Percentiles rank a stretch among this genome's conserved stretches.
phyloP scores from a whole-genome alignment of 108 stramenopile genomes.

The Parietichytrium sp. region DNA sequence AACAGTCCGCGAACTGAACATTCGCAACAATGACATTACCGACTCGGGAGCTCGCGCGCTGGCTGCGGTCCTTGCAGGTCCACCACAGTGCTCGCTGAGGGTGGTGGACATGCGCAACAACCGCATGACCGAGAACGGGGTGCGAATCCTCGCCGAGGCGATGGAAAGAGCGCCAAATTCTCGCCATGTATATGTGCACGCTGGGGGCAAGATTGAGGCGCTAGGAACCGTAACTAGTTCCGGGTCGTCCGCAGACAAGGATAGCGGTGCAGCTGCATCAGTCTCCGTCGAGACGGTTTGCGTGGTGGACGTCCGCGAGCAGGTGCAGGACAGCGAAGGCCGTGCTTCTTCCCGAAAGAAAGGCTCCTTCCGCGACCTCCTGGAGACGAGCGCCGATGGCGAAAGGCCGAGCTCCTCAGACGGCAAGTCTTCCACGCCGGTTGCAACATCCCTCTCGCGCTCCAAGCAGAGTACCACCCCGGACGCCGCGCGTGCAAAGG shows the following conservation, averaged over 20 bases:
- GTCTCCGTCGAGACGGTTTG: slow-evolving; percentile 70
- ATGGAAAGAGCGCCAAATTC: slow-evolving; percentile 68
- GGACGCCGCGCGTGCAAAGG: neutral
- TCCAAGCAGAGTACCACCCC: neutral
- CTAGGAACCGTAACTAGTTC: slow-evolving; percentile 57
- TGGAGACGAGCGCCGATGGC: neutral
- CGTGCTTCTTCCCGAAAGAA: neutral
- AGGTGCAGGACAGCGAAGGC: slow-evolving; percentile 27
- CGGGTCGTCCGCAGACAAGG: slow-evolving; percentile 15
- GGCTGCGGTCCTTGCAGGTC: slow-evolving; percentile 69
- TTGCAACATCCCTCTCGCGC: neutral
- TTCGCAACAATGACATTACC: slow-evolving; percentile 67
- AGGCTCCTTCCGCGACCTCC: neutral
- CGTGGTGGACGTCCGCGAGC: slow-evolving; percentile 74
- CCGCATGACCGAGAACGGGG: slow-evolving; percentile 58
- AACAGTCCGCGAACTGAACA: slow-evolving; percentile 70
- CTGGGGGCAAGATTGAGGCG: slow-evolving; percentile 80
- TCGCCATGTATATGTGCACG: slow-evolving; percentile 78
- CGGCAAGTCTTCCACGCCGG: neutral
- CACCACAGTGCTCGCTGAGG: slow-evolving; percentile 50
- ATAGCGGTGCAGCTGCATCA: slow-evolving; percentile 12
- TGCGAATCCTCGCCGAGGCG: slow-evolving; percentile 72
- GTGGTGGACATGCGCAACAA: slow-evolving; percentile 73
- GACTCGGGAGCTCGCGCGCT: slow-evolving; percentile 74
- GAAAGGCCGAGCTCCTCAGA: neutral